Evolutionary conservation across 306 rosid species (phyloP).

Genomic region (Glycyrrhiza uralensis): DNA sequence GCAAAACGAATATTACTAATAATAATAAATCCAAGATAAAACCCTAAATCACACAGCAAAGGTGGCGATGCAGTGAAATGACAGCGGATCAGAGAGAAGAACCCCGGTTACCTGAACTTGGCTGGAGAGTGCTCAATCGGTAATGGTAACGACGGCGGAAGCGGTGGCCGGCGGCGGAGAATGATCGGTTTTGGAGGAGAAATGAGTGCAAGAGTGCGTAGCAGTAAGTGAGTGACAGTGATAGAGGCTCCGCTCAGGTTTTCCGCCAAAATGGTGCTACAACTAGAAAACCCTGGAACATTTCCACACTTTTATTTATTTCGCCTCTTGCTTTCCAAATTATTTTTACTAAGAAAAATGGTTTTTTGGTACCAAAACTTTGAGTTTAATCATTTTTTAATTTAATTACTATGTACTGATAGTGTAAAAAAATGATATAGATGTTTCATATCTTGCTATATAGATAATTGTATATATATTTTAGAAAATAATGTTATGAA

Average conservation of each 20-base stretch:
- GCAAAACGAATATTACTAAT: not conserved
- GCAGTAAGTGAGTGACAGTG: too few species aligned
- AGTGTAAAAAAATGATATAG: too few species aligned
- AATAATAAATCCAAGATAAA: not conserved
- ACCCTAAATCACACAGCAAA: constrained; percentile 2
- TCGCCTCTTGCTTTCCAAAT: too few species aligned
- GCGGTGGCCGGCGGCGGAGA: constrained; percentile 6
- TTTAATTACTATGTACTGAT: too few species aligned
- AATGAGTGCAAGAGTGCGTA: not conserved
- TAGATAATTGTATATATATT: too few species aligned
- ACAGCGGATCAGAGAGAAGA: constrained; percentile 1
- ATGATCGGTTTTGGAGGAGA: constrained; percentile 8
- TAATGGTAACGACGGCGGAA: not conserved
- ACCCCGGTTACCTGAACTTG: constrained; percentile 22
- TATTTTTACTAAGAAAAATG: too few species aligned
- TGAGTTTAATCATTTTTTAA: too few species aligned
- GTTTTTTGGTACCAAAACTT: too few species aligned
- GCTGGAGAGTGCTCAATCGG: not conserved
- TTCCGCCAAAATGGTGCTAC: constrained; percentile 36
- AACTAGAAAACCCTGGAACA: constrained; percentile 33
- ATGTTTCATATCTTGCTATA: too few species aligned
- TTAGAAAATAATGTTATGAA: too few species aligned
- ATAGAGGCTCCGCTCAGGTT: not conserved
- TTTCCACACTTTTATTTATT: not conserved
- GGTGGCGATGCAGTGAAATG: not conserved